Percentiles rank a stretch among this genome's conserved stretches.
Evolutionary conservation across 1,284 basidiomycete genomes (phyloP).

Genomic region (Apiotrichum siamense): DNA sequence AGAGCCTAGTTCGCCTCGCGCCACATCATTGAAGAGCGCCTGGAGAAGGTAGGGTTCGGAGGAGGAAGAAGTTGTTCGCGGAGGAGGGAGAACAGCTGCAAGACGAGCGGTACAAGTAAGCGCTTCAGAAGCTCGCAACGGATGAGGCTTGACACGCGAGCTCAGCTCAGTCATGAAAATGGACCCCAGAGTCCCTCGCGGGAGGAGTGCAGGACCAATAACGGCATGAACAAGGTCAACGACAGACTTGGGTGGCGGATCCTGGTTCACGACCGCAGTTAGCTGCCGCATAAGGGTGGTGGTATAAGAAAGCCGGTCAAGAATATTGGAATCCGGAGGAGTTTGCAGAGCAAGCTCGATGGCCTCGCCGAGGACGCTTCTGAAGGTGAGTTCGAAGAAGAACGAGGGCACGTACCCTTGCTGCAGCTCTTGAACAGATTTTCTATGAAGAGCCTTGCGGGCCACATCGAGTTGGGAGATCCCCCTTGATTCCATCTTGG

Average conservation of each 20-base stretch:
- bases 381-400: not conserved
- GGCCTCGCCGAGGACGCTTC: conserved; percentile 1
- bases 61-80: conserved; percentile 1
- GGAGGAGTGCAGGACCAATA: conserved; percentile 21
- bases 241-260: not conserved
- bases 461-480: conserved; percentile 11
- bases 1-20: conserved; percentile 10
- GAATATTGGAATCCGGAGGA: conserved; percentile 10
- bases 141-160: conserved; percentile 20
- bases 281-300: conserved; percentile 26
- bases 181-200: conserved; percentile 13
- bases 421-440: conserved; percentile 13
- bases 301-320: conserved; percentile 26
- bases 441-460: conserved; percentile 25
- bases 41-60: conserved; percentile 18
- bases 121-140: conserved; percentile 26
- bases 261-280: not conserved
- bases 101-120: conserved; percentile 19
- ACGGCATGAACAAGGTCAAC: conserved; percentile 12
- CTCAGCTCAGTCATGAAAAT: conserved; percentile 23
- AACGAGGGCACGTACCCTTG: conserved; percentile 14
- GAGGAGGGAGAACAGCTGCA: conserved; percentile 8
- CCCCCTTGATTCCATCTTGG: conserved; percentile 3
- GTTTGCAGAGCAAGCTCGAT: conserved; percentile 9
- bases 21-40: conserved; percentile 22